Base-by-base conservation (phyloP, 2,329 filamentous ascomycete genomes). In the Penicillium sp. region DNA sequence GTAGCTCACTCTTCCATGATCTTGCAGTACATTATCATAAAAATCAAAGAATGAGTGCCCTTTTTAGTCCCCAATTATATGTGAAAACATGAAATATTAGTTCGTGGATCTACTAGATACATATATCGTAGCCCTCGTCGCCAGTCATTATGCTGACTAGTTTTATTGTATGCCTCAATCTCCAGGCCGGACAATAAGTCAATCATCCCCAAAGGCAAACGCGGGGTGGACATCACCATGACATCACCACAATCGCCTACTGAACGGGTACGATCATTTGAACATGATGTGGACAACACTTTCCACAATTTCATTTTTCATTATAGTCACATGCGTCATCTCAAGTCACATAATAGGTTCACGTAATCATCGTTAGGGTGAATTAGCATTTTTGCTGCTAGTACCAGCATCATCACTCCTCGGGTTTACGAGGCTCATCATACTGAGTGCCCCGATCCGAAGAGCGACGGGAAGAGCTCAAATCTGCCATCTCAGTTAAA, bases 391-490 rank as follows among this genome's bases (percentile, higher is more conserved):
- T 21, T 13, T 41, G 5, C 19, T 22, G n/a, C 19, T 41, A 5
- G 19, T 3, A 22, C 39, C 14, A 41, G 9, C 35, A 19, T 41
- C 19, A 41, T 22, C 5, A 61, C 26, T 61, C 60, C 22, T 63
- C 60, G 4, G 59, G 54, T n/a, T 54, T 55, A 19, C 53, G 58
- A 29, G 51, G 49, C 45, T 54, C 53, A 51, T 26, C 35, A 50
- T 14, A 50, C 19, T 58, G 55, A 16, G 53, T 53, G 3, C 41
- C 53, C 31, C 49, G 48, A 5, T 58, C 56, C 16, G 50, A 33
- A 21, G 53, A 56, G 21, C 43, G 50, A 27, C 53, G 53, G 27
- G 48, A 41, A 19, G 37, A 55, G 33, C 29, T 22, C 16, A 31
- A 6, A 51, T 51, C 53, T 55, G 5, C 10, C n/a, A 19, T 48